Evolutionary conservation across 2,329 filamentous ascomycete genomes (phyloP).

Genomic region (Fusarium armeniacum): DNA sequence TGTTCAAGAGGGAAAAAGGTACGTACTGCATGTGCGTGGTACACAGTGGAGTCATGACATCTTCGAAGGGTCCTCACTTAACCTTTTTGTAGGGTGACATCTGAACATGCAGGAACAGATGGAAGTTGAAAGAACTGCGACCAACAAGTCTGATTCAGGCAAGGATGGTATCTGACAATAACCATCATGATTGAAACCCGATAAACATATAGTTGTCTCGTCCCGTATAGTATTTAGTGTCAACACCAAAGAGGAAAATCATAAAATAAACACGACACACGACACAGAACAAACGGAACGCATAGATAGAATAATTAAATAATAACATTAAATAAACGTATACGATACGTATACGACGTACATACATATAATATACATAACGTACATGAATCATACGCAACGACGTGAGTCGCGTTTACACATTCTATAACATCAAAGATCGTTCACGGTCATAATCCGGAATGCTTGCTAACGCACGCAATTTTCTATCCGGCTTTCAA

Average conservation of each 20-base stretch:
- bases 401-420: conserved; percentile 50
- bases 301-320: conserved; percentile 38
- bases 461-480: conserved; percentile 50
- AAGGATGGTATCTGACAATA: not conserved
- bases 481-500: conserved; percentile 50
- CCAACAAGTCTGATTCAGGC: not conserved
- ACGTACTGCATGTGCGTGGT: conserved; percentile 31
- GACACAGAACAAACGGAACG: conserved; percentile 28
- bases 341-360: conserved; percentile 40
- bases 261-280: conserved; percentile 15
- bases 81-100: conserved; percentile 21
- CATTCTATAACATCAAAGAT: conserved; percentile 48
- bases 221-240: too few species aligned
- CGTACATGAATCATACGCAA: conserved; percentile 48
- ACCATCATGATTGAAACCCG: not conserved
- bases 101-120: conserved; percentile 7
- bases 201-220: not conserved
- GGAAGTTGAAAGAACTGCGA: not conserved
- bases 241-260: conserved; percentile 18
- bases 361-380: conserved; percentile 39
- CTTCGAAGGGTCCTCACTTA: conserved; percentile 26
- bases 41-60: conserved; percentile 43
- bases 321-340: conserved; percentile 42
- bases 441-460: conserved; percentile 48
- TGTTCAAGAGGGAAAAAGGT: conserved; percentile 31